Base-by-base conservation (phyloP, 1,284 basidiomycete genomes). In the Moesziomyces parantarcticus region DNA sequence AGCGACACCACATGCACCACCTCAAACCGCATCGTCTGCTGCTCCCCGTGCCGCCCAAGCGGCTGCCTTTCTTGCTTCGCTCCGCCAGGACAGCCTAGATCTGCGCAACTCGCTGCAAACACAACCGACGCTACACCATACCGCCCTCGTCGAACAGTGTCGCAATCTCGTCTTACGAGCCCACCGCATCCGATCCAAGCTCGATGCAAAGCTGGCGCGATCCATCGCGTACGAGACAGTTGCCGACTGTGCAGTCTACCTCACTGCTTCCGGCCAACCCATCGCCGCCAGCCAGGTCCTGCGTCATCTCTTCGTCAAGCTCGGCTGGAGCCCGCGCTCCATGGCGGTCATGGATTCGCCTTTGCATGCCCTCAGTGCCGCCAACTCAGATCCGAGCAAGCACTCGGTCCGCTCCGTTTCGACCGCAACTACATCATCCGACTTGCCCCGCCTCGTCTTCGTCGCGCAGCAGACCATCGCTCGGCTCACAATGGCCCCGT, bases 221-320 rank as follows among this genome's bases (percentile, higher is more conserved):
- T 40, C 43, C 5, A 50, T 61, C 21, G 48, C 48, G 3, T 45
- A 13, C 39, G 58, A 67, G n/a, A 67, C 58, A 11, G 32, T 44
- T 8, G 32, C 55, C 43, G 65, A 67, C 32, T 54, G 65, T 43
- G 54, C 58, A 20, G 25, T 58, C 23, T 44, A 57, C 36, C 54
- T 67, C 14, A 32, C 42, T 7, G 58, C 54, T 22, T 48, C 64
- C 18, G 53, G 41, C 18, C 54, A 67, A 7, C 44, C 51, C 7
- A 26, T 61, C 21, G 40, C 47, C 39, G 65, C 65, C 23, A 50
- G 45, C 39, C 56, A 45, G 18, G 41, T 61, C 9, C 18, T 67
- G 21, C 65, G 65, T 16, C 55, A 67, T 46, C 34, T 52, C 18
- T 32, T 67, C n/a, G 44, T 67, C 41, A 61, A 61, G 54, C 54